Evolutionary conservation across 257 asterid genomes (phyloP), one percentile per base, ranked within the genome.

Genomic region (Pogostemon cablin): DNA sequence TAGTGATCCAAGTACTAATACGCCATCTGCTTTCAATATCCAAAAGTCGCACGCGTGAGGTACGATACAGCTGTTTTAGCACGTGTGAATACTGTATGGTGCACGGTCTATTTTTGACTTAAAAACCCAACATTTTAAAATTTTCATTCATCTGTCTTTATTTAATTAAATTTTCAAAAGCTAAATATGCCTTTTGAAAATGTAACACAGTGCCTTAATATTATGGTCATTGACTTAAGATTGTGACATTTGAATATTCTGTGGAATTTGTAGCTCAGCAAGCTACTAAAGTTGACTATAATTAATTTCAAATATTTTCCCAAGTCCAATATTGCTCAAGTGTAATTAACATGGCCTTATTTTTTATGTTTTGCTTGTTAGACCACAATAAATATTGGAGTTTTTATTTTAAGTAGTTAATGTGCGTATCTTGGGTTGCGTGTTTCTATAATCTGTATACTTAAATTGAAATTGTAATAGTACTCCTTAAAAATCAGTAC

Each of bases 141-240:
- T 49, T 11, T 49, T 2, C 3, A 8, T 49, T 2, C 3, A 8
- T 8, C 17, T 32, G 42, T 12, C 69, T 15, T 44, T 35, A 44
- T 71, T 40, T 42, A 41, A 50, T 52, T 25, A 25, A 25, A 25
- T 1, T 56, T 74, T 75, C 54, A 53, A 72, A 65, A 71, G 65
- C 54, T 11, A 15, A 17, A 32, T 59, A 8, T 35, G 60, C 60
- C 9, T 32, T 69, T 63, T 20, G 55, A 70, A 67, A 69, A 77
- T 59, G 25, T 49, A 48, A 0, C 35, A 17, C 67, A 55, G 9
- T 44, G 80, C 73, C 80, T 67, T 72, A 47, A 67, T 65, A 9
- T 72, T 48, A 3, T 55, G 83, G 80, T 46, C 75, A 72, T 79
- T 79, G 83, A 79, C 83, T 69, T 65, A 5, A 44, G 77, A 74